These are phyloP conservation scores for Hyaloscypha finlandica DNA, from an alignment of 495 filamentous ascomycete species.

Conservation along the genomic window DNA sequence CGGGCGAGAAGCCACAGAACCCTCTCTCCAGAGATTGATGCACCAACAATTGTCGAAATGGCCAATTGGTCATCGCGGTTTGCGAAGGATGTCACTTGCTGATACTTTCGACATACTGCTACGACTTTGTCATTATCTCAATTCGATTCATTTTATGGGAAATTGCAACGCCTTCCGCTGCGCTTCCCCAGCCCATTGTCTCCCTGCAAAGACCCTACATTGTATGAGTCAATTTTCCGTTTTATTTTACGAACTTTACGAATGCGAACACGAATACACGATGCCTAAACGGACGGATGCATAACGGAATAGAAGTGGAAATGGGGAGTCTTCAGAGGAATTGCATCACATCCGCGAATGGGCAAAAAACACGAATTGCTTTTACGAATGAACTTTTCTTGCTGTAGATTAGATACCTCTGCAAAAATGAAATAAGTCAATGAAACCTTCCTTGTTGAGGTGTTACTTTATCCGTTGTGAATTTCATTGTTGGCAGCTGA, in stretches of 20 bases:
- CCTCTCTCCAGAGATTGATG: slow-evolving; percentile 16
- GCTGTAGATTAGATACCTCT: slow-evolving; percentile 16
- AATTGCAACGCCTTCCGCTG: too few species aligned
- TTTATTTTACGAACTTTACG: neutral
- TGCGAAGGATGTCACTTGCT: neutral
- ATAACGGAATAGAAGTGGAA: slow-evolving; percentile 1
- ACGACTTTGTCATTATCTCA: neutral
- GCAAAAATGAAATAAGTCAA: slow-evolving; percentile 4
- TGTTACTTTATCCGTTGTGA: neutral
- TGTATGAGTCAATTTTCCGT: neutral
- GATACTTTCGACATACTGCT: neutral
- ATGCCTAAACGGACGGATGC: slow-evolving; percentile 1
- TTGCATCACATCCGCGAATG: neutral
- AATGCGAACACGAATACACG: neutral
- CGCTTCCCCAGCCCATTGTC: neutral
- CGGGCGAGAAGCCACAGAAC: slow-evolving; percentile 9
- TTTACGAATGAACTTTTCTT: neutral
- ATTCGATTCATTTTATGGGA: neutral
- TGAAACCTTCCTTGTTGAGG: neutral
- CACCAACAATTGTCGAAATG: neutral
- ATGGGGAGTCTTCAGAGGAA: neutral
- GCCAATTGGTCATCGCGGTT: neutral
- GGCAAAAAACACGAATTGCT: neutral
- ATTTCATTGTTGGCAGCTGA: neutral
- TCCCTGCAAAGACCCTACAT: neutral